Base-by-base conservation (phyloP, 2,329 filamentous ascomycete species). In the Tolypocladium inflatum region DNA sequence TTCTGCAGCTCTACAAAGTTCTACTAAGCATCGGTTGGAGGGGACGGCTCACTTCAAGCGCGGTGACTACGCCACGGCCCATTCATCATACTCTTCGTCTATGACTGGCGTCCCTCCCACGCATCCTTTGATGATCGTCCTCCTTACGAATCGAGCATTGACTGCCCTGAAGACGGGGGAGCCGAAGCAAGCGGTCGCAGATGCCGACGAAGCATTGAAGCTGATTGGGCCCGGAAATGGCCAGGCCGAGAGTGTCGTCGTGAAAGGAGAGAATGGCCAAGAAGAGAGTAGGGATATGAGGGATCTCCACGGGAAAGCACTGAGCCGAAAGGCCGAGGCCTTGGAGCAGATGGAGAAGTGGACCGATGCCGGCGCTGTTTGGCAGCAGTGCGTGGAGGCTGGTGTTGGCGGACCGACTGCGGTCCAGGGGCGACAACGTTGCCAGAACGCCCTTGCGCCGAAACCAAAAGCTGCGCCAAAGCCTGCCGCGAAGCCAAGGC, bases 291-390 rank as follows among this genome's bases (percentile, higher is more conserved):
- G 95, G 64, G 88, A 93, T 54, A 96, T 99, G 90, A 88, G 85
- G 62, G 92, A 96, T 21, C 89, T 96, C 61, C 97, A 89, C 68
- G 92, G 91, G 56, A 99, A 97, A 72, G 93, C 93, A 0, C 76
- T 97, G 37, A 93, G 90, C 75, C 88, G 94, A 57, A 97, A 97
- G 76, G 94, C 94, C 1, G 94, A 99, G 74, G 94, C 91, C 1
- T 79, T 97, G 9, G 94, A 99, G 72, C 89, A 96, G 68, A 88
- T 99, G 79, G 94, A 99, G 75, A 90, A 88, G 69, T 99, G 93
- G 93, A 74, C 77, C 3, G 93, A 97, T 55, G 94, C 94, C 1
- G 86, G 85, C 0, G 76, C 78, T 2, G 85, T 89, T 0, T 99
- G 94, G 94, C 85, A 87, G 66, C 76, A 83, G 57, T 92, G 90